Evolutionary conservation across 129 eudicot genomes (phyloP), one percentile per base, ranked within the genome.

Genomic region (Lactuca sativa): DNA sequence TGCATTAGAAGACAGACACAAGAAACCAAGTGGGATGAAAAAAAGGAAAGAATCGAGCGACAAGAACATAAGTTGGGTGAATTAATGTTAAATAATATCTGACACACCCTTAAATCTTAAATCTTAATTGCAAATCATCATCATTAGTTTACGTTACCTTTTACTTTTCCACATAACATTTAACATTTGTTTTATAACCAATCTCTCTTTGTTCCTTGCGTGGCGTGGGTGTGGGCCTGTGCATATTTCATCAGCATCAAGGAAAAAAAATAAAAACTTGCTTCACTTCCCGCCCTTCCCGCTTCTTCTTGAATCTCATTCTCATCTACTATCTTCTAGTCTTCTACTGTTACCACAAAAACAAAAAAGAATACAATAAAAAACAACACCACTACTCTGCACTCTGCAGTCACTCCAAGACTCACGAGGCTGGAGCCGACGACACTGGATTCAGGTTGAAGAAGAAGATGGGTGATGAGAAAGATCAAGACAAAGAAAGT

Each of bases 301-400:
- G 90, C 96, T 82, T 47, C 85, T 81, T 80, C 80, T 83, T 82
- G 70, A 90, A 85, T 81, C 86, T 65, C 84, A 90, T 80, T 43
- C 83, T 86, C 73, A 61, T 76, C 73, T 53, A 34, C 9, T 25
- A 25, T 25, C 30, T 25, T 68, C 38, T 41, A 52, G 59, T 72
- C 53, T 72, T 17, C 67, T 48, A 11, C 47, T 25, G 53, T 63
- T 25, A 16, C 74, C 81, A 79, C 59, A 36, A n/a, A 17, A 14
- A 62, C 36, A 64, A 64, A 77, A 48, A 60, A 10, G 71, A 69
- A 78, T 52, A 75, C 33, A 66, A 15, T 66, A 56, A 80, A 48
- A 38, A 68, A 64, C 13, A 54, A 33, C 16, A 4, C 32, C 3
- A n/a, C n/a, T n/a, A n/a, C n/a, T n/a, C 10, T 5, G 30, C 8